Base-by-base conservation (phyloP, 2,329 filamentous ascomycete genomes). In the Penicillium sp. region DNA sequence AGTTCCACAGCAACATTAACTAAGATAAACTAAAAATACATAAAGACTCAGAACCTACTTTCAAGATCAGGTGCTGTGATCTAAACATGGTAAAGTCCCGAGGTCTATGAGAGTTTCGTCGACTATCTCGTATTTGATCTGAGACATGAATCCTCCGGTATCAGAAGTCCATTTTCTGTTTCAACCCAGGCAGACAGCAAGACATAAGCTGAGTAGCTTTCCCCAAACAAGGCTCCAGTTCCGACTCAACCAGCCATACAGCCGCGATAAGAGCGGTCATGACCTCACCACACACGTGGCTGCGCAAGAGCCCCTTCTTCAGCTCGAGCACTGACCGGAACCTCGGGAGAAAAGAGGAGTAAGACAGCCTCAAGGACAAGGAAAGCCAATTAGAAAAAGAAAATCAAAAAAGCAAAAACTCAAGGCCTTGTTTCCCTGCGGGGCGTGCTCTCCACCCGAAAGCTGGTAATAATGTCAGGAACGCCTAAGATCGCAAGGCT, bases 261-360 rank as follows among this genome's bases (percentile, higher is more conserved):
- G 31, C 47, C 47, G 47, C 47, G 47, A 49, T 49, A 49, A 39
- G 47, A 48, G 33, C 47, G 29, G 31, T 14, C 47, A 37, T 49
- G 47, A 49, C 21, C 31, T 48, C 29, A 48, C 27, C 11, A 48
- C 21, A 49, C 47, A 49, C 47, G 47, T 49, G 47, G 47, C 31
- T 49, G 31, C 47, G 47, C 47, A 49, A 49, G 47, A 49, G 47
- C 47, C 47, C 35, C 47, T 49, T 49, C 47, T 37, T 37, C 31
- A 49, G 31, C 46, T 48, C 46, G 46, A 16, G 46, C 29, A 48
- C 19, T 22, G 47, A 21, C 47, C 47, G 21, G 35, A 16, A 49
- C 21, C 22, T 16, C 47, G 21, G 47, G 13, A 14, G 8, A 39
- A 39, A 37, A 49, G 47, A 48, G 47, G 47, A 48, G 47, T 46